Conservation (phyloP, 306 rosid genomes). For the Prunus davidiana region DNA sequence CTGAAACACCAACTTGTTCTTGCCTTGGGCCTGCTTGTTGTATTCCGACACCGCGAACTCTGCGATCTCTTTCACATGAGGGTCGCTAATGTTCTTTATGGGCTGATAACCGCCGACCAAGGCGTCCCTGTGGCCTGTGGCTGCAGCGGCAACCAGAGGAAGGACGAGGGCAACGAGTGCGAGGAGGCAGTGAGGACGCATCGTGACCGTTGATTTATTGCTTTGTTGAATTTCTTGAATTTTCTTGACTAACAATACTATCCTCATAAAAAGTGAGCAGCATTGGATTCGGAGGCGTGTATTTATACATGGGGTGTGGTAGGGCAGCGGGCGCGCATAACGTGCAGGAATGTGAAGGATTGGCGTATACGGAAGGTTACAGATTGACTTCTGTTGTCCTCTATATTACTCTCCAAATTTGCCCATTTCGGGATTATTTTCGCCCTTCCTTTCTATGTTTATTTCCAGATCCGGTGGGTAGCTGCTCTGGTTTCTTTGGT, state of each 20-base stretch:
- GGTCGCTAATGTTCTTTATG: slow-evolving; percentile 34
- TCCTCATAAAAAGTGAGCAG: neutral
- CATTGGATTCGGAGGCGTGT: neutral
- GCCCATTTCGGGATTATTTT: neutral
- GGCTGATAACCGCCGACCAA: slow-evolving; percentile 40
- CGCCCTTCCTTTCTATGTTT: neutral
- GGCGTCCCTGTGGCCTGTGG: neutral
- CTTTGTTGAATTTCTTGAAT: neutral
- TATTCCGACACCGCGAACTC: slow-evolving; percentile 48
- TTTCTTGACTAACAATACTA: neutral
- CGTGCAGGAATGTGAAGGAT: neutral
- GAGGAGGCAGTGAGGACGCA: slow-evolving; percentile 15
- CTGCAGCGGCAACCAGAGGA: neutral
- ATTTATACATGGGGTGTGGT: neutral
- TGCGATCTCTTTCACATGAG: slow-evolving; percentile 49
- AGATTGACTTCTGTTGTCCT: neutral
- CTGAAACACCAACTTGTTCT: slow-evolving; percentile 20
- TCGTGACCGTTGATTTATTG: neutral
- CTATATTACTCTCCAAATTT: neutral
- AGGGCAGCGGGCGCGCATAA: neutral
- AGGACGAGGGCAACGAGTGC: slow-evolving; percentile 25
- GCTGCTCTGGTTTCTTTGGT: too few species aligned
- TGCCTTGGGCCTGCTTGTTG: slow-evolving; percentile 20
- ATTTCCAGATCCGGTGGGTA: too few species aligned
- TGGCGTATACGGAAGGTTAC: neutral